These are phyloP conservation scores for Begonia peltatifolia DNA, from an alignment of 306 rosid species.

Conservation along the genomic window DNA sequence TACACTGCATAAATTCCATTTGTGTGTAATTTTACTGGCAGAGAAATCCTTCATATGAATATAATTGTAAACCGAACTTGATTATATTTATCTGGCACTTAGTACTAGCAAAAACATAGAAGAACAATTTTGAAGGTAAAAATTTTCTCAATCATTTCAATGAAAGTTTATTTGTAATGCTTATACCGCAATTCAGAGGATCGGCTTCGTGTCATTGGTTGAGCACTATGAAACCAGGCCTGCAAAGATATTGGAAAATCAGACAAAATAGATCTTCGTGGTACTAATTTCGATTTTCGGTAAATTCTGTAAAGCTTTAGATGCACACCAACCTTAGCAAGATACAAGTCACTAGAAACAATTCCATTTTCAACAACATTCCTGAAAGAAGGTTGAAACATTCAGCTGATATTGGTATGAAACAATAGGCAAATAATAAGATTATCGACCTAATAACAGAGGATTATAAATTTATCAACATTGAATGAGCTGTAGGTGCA, in stretches of 20 bases:
- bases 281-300: background rate
- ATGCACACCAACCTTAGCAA: constrained; percentile 57
- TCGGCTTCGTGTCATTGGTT: constrained; percentile 88
- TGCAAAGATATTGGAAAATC: constrained; percentile 23
- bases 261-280: constrained; percentile 17
- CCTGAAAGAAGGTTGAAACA: constrained; percentile 30
- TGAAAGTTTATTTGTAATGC: constrained; percentile 7
- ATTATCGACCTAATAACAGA: too few species aligned
- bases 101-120: background rate
- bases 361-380: constrained; percentile 53
- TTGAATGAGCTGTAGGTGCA: constrained; percentile 5
- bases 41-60: too few species aligned
- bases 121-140: constrained; percentile 1
- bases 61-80: too few species aligned
- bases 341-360: constrained; percentile 51
- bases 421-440: too few species aligned
- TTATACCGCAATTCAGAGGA: constrained; percentile 85
- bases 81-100: background rate
- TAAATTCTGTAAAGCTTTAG: constrained; percentile 9
- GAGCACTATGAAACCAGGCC: constrained; percentile 96
- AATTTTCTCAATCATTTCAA: constrained; percentile 14
- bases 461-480: background rate
- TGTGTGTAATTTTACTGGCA: too few species aligned
- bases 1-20: too few species aligned
- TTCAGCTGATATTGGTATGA: constrained; percentile 4